Evolutionary conservation across 768 basidiomycete genomes (phyloP).

Genomic region (Cantharellus anzutake): DNA sequence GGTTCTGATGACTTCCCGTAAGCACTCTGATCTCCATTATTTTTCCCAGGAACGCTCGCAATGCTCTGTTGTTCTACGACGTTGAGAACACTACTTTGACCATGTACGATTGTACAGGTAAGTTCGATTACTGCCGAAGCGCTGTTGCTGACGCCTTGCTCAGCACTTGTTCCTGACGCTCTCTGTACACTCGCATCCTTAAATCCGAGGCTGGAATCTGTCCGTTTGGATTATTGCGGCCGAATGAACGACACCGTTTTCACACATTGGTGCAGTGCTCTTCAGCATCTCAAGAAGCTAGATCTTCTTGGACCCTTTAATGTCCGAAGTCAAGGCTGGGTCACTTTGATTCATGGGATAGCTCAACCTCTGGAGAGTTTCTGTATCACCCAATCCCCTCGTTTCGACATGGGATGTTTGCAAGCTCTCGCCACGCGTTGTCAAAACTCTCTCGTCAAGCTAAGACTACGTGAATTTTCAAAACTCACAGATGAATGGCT

Average conservation of each 20-base stretch:
- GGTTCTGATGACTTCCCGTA: conserved; percentile 16
- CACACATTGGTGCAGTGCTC: conserved; percentile 34
- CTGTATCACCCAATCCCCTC: conserved; percentile 67
- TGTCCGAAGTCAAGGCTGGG: conserved; percentile 56
- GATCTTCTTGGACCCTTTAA: conserved; percentile 81
- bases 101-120: conserved; percentile 83
- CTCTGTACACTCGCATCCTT: conserved; percentile 53
- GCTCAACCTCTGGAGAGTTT: conserved; percentile 44
- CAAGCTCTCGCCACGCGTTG: conserved; percentile 32
- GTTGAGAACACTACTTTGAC: conserved; percentile 42
- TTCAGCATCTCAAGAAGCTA: conserved; percentile 49
- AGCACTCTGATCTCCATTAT: too few relatives aligned
- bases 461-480: conserved; percentile 66
- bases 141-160: background rate
- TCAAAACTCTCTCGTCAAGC: conserved; percentile 37
- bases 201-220: conserved; percentile 63
- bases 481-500: conserved; percentile 48
- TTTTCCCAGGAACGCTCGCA: conserved; percentile 22
- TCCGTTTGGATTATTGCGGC: conserved; percentile 78
- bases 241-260: conserved; percentile 48
- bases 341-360: conserved; percentile 45
- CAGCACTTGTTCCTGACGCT: conserved; percentile 52
- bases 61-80: conserved; percentile 72
- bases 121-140: conserved; percentile 13
- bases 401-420: conserved; percentile 59